These are phyloP conservation scores for Suillus discolor DNA, from an alignment of 768 basidiomycete genomes.

Conservation along the genomic window DNA sequence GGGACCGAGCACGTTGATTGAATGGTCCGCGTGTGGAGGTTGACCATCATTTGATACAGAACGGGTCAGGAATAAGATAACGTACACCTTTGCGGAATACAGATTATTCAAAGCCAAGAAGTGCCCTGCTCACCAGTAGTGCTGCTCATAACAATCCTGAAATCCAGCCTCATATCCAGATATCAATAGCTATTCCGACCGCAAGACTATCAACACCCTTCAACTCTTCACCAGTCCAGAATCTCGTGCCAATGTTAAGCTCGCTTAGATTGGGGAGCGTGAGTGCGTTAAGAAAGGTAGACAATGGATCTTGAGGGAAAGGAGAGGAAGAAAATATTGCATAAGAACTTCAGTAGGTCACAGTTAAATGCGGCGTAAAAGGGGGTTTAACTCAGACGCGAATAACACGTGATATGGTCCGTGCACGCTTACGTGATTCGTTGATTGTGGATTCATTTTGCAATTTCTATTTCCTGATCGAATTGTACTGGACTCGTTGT, in stretches of 20 bases:
- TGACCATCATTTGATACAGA: neutral
- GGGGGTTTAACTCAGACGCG: no score
- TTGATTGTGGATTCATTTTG: conserved; percentile 4
- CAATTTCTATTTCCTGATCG: conserved; percentile 8
- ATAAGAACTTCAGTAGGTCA: no score
- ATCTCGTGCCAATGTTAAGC: neutral
- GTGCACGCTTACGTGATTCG: conserved; percentile 4
- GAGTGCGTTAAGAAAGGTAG: neutral
- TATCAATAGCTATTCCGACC: neutral
- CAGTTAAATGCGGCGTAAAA: no score
- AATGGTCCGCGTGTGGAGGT: conserved; percentile 19
- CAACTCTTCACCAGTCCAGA: neutral
- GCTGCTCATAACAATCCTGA: no score
- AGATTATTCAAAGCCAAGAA: neutral
- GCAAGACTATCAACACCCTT: neutral
- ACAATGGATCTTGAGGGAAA: no score
- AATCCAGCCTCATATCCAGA: no score
- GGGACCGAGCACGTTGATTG: conserved; percentile 23
- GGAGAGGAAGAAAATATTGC: no score
- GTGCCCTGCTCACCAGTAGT: neutral
- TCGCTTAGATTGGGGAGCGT: neutral
- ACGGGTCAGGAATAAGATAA: neutral
- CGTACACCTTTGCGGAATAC: neutral
- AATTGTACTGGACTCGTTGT: neutral
- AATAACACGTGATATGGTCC: neutral